Conservation (phyloP, 768 basidiomycete genomes). For the Rhizopogon vulgaris region DNA sequence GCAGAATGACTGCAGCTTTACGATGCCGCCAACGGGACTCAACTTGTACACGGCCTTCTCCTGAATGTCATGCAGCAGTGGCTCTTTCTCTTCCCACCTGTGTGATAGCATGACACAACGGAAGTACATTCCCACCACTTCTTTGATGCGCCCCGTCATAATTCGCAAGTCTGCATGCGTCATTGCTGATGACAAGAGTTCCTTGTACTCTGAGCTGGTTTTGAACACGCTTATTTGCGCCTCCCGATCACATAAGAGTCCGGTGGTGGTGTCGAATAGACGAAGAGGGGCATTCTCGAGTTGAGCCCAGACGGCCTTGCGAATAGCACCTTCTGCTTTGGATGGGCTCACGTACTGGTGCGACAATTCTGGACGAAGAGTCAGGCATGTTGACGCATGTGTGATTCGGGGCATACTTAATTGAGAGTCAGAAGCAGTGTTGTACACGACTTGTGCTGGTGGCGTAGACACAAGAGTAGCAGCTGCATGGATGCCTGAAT, state of each 20-base stretch:
- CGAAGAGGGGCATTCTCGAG: not conserved
- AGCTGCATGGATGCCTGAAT: too few species aligned
- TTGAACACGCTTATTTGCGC: not conserved
- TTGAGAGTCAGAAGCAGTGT: too few species aligned
- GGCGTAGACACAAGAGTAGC: too few species aligned
- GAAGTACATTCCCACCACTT: not conserved
- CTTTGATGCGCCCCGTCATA: not conserved
- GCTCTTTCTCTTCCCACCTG: not conserved
- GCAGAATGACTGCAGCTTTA: conserved; percentile 3
- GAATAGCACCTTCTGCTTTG: not conserved
- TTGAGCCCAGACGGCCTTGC: not conserved
- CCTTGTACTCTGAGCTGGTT: not conserved
- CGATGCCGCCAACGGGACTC: not conserved
- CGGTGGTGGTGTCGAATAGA: not conserved
- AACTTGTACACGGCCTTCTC: not conserved
- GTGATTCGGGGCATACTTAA: too few species aligned
- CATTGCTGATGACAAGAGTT: not conserved
- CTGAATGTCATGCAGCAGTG: not conserved
- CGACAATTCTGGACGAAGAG: too few species aligned
- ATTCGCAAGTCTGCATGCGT: not conserved
- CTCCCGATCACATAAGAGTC: not conserved
- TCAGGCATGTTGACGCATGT: too few species aligned
- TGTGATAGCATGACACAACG: conserved; percentile 2
- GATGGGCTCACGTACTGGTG: too few species aligned
- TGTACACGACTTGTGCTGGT: too few species aligned